phyloP scores from a whole-genome alignment of 2,329 filamentous ascomycete genomes.

The Microsporum canis region DNA sequence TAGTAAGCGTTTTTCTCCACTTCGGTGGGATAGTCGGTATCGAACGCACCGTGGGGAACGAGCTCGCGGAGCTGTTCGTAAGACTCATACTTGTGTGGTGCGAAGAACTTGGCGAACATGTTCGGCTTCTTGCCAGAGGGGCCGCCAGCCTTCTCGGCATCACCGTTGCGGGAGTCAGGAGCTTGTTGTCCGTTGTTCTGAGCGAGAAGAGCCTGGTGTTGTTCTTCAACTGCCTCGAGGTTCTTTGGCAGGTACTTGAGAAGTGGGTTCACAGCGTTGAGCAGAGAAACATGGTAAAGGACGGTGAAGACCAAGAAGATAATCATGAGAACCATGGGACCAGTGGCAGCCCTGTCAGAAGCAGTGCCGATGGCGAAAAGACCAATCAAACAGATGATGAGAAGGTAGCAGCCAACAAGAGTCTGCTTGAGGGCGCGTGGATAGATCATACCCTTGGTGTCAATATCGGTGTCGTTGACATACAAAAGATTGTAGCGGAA shows the following conservation, averaged over 20 bases:
- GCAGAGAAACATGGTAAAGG: constrained; percentile 62
- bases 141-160: constrained; percentile 21
- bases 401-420: constrained; percentile 71
- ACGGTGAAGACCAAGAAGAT: constrained; percentile 62
- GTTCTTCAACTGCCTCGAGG: constrained; percentile 48
- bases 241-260: constrained; percentile 69
- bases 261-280: constrained; percentile 61
- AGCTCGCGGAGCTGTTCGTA: constrained; percentile 59
- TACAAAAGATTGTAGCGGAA: constrained; percentile 88
- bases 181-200: constrained; percentile 13
- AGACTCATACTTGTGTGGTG: constrained; percentile 64
- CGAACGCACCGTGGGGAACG: constrained; percentile 48
- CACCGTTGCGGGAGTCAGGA: constrained; percentile 14
- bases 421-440: constrained; percentile 79
- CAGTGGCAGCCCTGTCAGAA: constrained; percentile 50
- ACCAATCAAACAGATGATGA: constrained; percentile 71
- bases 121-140: constrained; percentile 21
- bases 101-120: constrained; percentile 48
- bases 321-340: constrained; percentile 64
- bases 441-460: constrained; percentile 81
- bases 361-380: constrained; percentile 62
- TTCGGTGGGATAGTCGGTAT: constrained; percentile 50
- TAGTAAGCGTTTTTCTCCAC: constrained; percentile 59
- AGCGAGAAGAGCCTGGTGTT: constrained; percentile 16
- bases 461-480: constrained; percentile 68